A percentile compares a stretch with the other conserved stretches of the same genome.
Conservation (phyloP, 164 flowering plant genomes). For the Umbilicus rupestris region DNA sequence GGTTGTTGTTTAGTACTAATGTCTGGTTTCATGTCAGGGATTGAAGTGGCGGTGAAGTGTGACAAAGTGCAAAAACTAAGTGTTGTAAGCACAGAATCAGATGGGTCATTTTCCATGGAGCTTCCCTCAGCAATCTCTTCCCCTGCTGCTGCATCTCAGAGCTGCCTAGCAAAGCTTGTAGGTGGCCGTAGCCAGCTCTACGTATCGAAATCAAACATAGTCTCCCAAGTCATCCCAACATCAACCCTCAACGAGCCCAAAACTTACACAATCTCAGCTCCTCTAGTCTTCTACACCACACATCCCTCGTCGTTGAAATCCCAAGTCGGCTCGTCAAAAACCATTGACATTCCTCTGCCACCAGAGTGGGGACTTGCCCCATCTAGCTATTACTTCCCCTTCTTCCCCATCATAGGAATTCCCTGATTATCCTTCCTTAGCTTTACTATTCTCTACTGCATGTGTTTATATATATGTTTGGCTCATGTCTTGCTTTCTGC, state of each 20-base stretch:
- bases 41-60: conserved; percentile 46
- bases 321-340: conserved; percentile 36
- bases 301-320: conserved; percentile 18
- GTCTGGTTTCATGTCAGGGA: conserved; percentile 21
- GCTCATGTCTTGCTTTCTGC: background rate
- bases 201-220: conserved; percentile 20
- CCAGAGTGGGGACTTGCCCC: conserved; percentile 74
- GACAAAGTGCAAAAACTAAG: conserved; percentile 31
- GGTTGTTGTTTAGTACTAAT: background rate
- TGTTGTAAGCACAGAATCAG: conserved; percentile 26
- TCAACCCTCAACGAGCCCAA: conserved; percentile 3
- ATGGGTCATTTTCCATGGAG: conserved; percentile 34
- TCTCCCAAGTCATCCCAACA: conserved; percentile 23
- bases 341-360: conserved; percentile 58
- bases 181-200: conserved; percentile 53
- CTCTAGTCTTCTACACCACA: conserved; percentile 36
- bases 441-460: background rate
- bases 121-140: conserved; percentile 18
- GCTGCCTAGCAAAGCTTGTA: conserved; percentile 48
- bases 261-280: conserved; percentile 35
- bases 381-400: conserved; percentile 50
- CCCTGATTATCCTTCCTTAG: conserved; percentile 25
- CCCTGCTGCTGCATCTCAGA: conserved; percentile 13
- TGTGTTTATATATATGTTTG: background rate
- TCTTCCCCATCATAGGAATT: conserved; percentile 62